These are phyloP conservation scores for Leptosphaerulina australis DNA, from an alignment of 2,329 filamentous ascomycete genomes.

Conservation along the genomic window DNA sequence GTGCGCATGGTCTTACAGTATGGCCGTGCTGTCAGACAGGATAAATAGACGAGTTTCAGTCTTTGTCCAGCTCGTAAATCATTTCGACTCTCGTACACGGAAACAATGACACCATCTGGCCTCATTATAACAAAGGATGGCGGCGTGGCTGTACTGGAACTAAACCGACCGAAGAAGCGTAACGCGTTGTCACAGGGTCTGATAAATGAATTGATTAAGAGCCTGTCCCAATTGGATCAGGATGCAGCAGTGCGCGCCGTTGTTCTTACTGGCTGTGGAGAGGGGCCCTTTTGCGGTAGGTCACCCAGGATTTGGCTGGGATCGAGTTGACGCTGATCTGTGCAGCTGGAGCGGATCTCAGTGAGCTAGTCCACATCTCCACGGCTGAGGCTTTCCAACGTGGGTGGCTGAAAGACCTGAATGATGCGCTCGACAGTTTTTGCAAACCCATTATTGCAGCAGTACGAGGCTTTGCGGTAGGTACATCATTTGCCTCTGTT, in stretches of 20 bases:
- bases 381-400: constrained; percentile 83
- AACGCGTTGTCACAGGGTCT: constrained; percentile 64
- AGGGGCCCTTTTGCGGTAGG: constrained; percentile 73
- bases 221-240: constrained; percentile 24
- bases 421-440: constrained; percentile 75
- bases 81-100: neutral
- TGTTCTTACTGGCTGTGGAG: constrained; percentile 80
- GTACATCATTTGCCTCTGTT: neutral
- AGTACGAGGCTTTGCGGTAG: constrained; percentile 80
- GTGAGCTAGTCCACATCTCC: constrained; percentile 89
- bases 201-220: constrained; percentile 49
- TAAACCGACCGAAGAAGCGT: constrained; percentile 63
- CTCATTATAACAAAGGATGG: constrained; percentile 27
- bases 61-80: neutral
- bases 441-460: constrained; percentile 93
- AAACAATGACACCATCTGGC: constrained; percentile 11
- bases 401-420: constrained; percentile 94
- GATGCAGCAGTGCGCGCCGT: constrained; percentile 29
- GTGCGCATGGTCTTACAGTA: neutral
- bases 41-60: constrained; percentile 9
- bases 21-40: neutral
- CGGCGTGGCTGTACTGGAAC: constrained; percentile 56
- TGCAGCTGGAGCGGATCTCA: constrained; percentile 88
- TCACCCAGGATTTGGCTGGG: constrained; percentile 28
- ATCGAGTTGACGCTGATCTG: constrained; percentile 16